These are phyloP conservation scores for Kockovaella imperatae DNA, from an alignment of 768 basidiomycete genomes.

Conservation along the genomic window DNA sequence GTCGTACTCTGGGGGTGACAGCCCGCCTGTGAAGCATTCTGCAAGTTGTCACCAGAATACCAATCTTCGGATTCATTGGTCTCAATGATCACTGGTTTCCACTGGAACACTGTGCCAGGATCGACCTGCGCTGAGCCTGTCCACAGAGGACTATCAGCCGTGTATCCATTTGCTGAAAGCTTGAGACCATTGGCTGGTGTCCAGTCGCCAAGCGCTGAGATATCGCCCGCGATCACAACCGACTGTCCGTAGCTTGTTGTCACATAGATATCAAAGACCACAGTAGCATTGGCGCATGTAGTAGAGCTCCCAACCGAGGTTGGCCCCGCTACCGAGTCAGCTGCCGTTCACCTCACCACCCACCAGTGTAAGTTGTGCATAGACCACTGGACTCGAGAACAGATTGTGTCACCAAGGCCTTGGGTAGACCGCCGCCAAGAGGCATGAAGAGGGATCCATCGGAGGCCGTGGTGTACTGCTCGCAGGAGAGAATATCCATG, in stretches of 20 bases:
- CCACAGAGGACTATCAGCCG: too few relatives aligned
- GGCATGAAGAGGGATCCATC: background rate
- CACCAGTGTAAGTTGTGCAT: background rate
- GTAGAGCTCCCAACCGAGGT: background rate
- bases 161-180: too few relatives aligned
- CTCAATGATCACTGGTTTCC: too few relatives aligned
- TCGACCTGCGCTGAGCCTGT: too few relatives aligned
- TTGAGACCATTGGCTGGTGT: too few relatives aligned
- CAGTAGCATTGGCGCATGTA: background rate
- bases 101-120: too few relatives aligned
- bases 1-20: too few relatives aligned
- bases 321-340: too few relatives aligned
- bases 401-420: background rate
- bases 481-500: background rate
- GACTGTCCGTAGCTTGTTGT: background rate
- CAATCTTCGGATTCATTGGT: too few relatives aligned
- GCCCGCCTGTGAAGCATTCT: too few relatives aligned
- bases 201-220: background rate
- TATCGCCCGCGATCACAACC: background rate
- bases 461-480: background rate
- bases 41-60: too few relatives aligned
- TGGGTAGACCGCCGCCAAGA: background rate
- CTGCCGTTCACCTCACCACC: background rate
- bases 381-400: background rate
- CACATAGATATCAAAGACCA: background rate